Base-by-base conservation (phyloP, 495 filamentous ascomycete species). In the Chlorociboria aeruginascens region DNA sequence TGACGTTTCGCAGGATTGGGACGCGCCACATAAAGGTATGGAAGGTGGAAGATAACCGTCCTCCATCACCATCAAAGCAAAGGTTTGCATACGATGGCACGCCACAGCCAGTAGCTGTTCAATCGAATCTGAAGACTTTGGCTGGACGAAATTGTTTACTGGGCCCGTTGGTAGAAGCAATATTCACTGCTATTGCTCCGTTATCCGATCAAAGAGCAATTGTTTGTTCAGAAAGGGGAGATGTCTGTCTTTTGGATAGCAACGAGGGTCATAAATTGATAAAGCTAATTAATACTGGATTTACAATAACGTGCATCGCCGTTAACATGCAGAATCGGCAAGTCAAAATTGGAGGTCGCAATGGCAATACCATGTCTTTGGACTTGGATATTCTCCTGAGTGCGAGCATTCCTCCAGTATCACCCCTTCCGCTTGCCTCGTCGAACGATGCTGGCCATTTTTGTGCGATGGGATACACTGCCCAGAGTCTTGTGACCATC, bases 21-120 rank as follows among this genome's bases (percentile, higher is more conserved):
- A 83, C 89, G 38, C 78, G 92, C 43, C 89, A 96, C 69, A 79
- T 95, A 56, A 98, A 97, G 63, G 76, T 93, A 30, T 98, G 92
- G 92, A 75, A 83, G 53, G 75, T 88, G 13, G 85, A 90, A 30
- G 82, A 86, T 8, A 60, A 55, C 53, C 51, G 63, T 50, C 64
- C 60, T 36, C 65, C 54, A 16, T 72, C 65, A 46, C 71, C 69
- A 17, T 63, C 63, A 28, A 78, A 76, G 47, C 63, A 63, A 42
- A 71, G 68, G 49, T 65, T 65, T 50, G 53, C 60, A 7, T 59
- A 63, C 14, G 74, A 79, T 35, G 56, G 54, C 3, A 58, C 51
- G 3, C 57, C 58, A 38, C 28, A 31, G 38, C 51, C 60, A 2
- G 33, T 41, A 10, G 32, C 51, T 17, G 13, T 45, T 3, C 51